A percentile compares a stretch with the other conserved stretches of the same genome.
These are phyloP conservation scores for Scytalidium sp. DNA, from an alignment of 2,329 filamentous ascomycete genomes.

Conservation along the genomic window DNA sequence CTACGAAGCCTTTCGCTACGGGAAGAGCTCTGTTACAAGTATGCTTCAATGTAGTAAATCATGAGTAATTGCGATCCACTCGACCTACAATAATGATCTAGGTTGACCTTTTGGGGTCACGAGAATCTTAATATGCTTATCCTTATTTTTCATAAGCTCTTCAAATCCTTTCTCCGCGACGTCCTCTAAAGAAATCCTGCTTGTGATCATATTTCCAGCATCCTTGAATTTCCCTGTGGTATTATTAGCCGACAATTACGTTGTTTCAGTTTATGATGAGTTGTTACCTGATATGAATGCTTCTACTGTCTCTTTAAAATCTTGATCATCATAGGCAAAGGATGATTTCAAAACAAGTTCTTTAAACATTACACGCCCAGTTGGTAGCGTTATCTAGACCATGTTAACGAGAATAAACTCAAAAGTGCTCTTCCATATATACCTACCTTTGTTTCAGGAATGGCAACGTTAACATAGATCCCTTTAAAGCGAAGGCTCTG, in stretches of 20 bases:
- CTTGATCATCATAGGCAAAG: slow-evolving; percentile 5
- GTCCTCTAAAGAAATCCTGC: slow-evolving; percentile 5
- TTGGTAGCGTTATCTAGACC: background rate
- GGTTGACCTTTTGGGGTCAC: background rate
- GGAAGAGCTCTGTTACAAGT: too few species aligned
- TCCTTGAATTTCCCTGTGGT: background rate
- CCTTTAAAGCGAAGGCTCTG: slow-evolving; percentile 2
- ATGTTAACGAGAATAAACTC: background rate
- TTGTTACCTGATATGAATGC: slow-evolving; percentile 1
- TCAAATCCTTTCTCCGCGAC: slow-evolving; percentile 5
- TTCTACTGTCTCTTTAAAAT: slow-evolving; percentile 5
- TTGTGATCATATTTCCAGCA: slow-evolving; percentile 2
- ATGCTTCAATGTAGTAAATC: too few species aligned
- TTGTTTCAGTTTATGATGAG: too few species aligned
- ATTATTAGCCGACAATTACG: too few species aligned
- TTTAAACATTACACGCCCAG: slow-evolving; percentile 3
- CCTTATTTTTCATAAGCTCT: slow-evolving; percentile 7
- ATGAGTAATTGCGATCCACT: background rate
- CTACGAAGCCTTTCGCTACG: too few species aligned
- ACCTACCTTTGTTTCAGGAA: background rate
- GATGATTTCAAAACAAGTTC: slow-evolving; percentile 4
- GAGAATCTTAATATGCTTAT: slow-evolving; percentile 8
- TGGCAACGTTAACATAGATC: slow-evolving; percentile 5
- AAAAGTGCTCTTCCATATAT: background rate
- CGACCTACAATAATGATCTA: background rate